Evolutionary conservation across 108 stramenopile species (phyloP).

Genomic region (Cyclotella baltica): DNA sequence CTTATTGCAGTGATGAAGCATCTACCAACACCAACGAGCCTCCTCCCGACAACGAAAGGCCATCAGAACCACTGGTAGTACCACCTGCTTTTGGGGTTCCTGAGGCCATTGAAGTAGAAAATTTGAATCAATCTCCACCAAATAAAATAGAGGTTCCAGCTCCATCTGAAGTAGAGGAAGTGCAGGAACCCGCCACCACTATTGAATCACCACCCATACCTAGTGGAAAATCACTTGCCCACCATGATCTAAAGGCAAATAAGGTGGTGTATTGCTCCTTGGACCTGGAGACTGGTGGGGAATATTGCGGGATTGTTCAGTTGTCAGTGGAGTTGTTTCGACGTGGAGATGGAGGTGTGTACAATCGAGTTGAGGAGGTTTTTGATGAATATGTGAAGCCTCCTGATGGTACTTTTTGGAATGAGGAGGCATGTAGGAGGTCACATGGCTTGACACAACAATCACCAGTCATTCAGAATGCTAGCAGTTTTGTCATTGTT

Average conservation of each 20-base stretch:
- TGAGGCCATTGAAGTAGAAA: neutral
- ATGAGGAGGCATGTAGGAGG: too few species aligned
- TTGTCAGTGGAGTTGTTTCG: neutral
- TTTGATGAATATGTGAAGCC: too few species aligned
- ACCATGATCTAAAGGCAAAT: too few species aligned
- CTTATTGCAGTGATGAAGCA: constrained; percentile 2
- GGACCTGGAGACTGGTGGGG: constrained; percentile 10
- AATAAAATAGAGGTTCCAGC: neutral
- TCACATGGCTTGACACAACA: neutral
- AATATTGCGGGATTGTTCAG: constrained; percentile 8
- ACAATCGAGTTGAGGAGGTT: neutral
- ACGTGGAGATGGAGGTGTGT: neutral
- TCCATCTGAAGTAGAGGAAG: too few species aligned
- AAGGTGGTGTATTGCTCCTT: constrained; percentile 6
- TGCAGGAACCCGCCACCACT: neutral
- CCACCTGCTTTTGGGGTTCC: too few species aligned
- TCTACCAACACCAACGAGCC: neutral
- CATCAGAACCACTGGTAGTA: too few species aligned
- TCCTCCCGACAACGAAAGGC: too few species aligned
- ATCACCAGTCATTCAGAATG: neutral
- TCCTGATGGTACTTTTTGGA: too few species aligned
- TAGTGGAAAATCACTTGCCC: too few species aligned
- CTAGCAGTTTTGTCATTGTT: neutral
- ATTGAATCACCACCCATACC: neutral
- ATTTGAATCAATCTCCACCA: neutral